A percentile compares a stretch with the other conserved stretches of the same genome.
phyloP scores from a whole-genome alignment of 1,139 yeast genomes.

The Pichia sp. region DNA sequence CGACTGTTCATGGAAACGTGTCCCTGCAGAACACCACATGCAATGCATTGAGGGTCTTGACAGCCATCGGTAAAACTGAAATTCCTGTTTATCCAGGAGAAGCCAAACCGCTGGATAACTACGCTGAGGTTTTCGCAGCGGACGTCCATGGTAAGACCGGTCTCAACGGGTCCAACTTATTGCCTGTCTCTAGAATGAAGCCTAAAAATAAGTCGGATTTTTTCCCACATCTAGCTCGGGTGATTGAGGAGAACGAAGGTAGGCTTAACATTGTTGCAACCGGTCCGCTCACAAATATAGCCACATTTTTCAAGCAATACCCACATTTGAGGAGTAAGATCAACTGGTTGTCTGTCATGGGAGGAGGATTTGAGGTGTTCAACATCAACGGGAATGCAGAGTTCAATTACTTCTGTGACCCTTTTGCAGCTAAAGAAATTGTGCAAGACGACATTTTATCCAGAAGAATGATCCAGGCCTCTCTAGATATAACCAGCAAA shows the following conservation, averaged over 20 bases:
- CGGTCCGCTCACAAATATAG: constrained; percentile 71
- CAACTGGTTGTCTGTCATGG: constrained; percentile 63
- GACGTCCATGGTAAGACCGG: constrained; percentile 74
- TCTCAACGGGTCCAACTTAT: constrained; percentile 62
- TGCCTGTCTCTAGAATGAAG: constrained; percentile 44
- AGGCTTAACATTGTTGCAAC: constrained; percentile 59
- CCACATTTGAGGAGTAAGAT: constrained; percentile 50
- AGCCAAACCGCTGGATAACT: constrained; percentile 49
- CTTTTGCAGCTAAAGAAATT: constrained; percentile 63
- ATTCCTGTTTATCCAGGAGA: constrained; percentile 69
- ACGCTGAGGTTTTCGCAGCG: constrained; percentile 41
- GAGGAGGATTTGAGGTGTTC: constrained; percentile 56
- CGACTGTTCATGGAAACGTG: constrained; percentile 82
- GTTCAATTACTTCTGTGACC: constrained; percentile 73
- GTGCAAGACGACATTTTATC: constrained; percentile 44
- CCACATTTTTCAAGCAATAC: constrained; percentile 45
- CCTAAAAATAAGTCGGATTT: constrained; percentile 39
- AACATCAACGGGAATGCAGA: constrained; percentile 62
- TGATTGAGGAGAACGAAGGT: constrained; percentile 42
- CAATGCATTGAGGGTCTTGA: constrained; percentile 64
- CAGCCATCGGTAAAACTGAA: constrained; percentile 48
- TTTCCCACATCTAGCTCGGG: constrained; percentile 53
- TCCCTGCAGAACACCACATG: constrained; percentile 61
- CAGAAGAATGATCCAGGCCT: constrained; percentile 52
- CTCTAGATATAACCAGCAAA: constrained; percentile 68